Base-by-base conservation (phyloP, 2,329 filamentous ascomycete genomes). In the Penicillium hordei region DNA sequence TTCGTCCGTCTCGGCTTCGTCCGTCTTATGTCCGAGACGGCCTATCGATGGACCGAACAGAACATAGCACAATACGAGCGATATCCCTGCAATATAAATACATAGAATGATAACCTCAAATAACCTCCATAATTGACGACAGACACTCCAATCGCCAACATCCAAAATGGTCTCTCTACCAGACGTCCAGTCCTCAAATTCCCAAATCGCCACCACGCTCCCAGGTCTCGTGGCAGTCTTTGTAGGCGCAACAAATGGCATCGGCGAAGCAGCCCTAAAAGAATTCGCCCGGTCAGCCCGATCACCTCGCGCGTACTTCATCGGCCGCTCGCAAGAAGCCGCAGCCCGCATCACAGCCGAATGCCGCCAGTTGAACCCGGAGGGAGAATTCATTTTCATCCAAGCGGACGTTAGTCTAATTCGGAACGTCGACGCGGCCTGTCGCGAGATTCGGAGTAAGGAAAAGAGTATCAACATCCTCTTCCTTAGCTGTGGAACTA, bases 401-500 rank as follows among this genome's bases (percentile, higher is more conserved):
- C 64, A 72, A 40, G 72, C 71, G n/a, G 79, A 84, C 59, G 70
- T 81, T 4, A 75, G 76, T 31, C 70, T 83, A 38, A 64, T 84
- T n/a, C 68, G 66, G 17, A 77, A 75, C 25, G 81, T 83, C 3
- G 81, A 84, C 61, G 68, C 75, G 7, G 75, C 79, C 2, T 84
- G 81, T 66, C 70, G 72, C 7, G 76, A 83, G 51, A 82, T 87
- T 56, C 73, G 72, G 58, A 65, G 69, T 31, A 80, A 78, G 59
- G 83, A 86, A 65, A 69, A 72, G 38, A 75, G 76, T 27, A 76
- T 87, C 58, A 84, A 86, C 65, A 67, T 85, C 4, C 69, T 86
- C 0, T 82, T 85, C 64, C 75, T 85, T 52, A 82, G 77, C 1
- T 78, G 77, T 2, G 83, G 82, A 4, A 53, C 60, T 45, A 42